Conservation (phyloP, 768 basidiomycete genomes). For the Cystofilobasidium macerans region DNA sequence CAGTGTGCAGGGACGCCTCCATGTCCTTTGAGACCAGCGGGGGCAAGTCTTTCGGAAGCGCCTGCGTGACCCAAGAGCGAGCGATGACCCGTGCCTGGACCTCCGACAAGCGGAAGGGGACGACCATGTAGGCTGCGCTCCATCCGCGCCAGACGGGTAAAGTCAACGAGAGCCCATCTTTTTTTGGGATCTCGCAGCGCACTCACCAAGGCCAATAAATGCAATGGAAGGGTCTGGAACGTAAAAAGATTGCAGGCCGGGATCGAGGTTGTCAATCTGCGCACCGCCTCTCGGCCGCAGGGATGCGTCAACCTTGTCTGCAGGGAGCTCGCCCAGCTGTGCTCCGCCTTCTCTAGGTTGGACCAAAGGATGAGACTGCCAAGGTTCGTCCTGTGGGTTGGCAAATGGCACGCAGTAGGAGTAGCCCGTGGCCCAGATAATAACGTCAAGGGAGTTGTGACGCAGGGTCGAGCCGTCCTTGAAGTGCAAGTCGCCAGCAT, state of each 20-base stretch:
- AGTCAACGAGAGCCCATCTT: neutral
- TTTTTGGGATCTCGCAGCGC: neutral
- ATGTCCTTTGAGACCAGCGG: neutral
- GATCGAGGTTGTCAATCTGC: slow-evolving; percentile 12
- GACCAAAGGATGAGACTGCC: slow-evolving; percentile 6
- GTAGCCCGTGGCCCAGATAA: slow-evolving; percentile 23
- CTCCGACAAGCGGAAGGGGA: slow-evolving; percentile 20
- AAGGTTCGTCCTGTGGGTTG: slow-evolving; percentile 11
- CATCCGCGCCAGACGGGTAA: too few relatives aligned
- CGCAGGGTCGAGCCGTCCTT: slow-evolving; percentile 1
- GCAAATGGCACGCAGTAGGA: slow-evolving; percentile 9
- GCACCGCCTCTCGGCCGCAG: slow-evolving; percentile 2
- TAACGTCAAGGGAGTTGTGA: neutral
- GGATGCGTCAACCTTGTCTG: neutral
- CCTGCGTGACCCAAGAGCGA: slow-evolving; percentile 1
- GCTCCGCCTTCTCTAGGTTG: neutral
- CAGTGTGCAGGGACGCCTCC: neutral
- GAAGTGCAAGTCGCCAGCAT: slow-evolving; percentile 1
- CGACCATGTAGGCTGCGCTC: slow-evolving; percentile 20
- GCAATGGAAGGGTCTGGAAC: slow-evolving; percentile 16
- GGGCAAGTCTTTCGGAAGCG: slow-evolving; percentile 7
- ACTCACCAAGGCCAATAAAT: slow-evolving; percentile 13
- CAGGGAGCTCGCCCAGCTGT: neutral
- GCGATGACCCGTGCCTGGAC: slow-evolving; percentile 21
- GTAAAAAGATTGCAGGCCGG: slow-evolving; percentile 9